These are phyloP conservation scores for Alternaria ethzedia DNA, from an alignment of 2,329 filamentous ascomycete genomes.

Conservation along the genomic window DNA sequence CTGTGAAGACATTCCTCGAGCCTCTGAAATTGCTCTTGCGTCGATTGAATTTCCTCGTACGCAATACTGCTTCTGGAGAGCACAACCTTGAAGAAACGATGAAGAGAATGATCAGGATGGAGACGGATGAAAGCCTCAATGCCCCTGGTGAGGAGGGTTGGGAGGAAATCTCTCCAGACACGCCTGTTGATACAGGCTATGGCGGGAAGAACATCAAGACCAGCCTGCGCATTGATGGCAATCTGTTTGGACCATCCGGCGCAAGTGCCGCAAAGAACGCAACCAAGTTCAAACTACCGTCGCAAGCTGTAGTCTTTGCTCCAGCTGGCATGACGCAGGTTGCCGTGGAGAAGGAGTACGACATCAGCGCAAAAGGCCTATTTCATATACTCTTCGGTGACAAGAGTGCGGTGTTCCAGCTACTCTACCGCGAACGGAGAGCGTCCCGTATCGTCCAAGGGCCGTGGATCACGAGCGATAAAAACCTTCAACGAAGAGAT, in stretches of 20 bases:
- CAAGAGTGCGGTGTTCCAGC: slow-evolving; percentile 91
- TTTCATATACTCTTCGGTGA: slow-evolving; percentile 98
- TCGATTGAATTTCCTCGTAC: slow-evolving; percentile 83
- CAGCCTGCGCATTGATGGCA: slow-evolving; percentile 67
- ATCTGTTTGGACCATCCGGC: slow-evolving; percentile 57
- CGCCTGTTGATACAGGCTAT: slow-evolving; percentile 62
- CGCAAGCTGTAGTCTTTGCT: slow-evolving; percentile 80
- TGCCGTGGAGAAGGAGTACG: slow-evolving; percentile 80
- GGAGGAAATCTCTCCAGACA: slow-evolving; percentile 76
- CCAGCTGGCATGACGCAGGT: slow-evolving; percentile 80
- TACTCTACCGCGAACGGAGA: slow-evolving; percentile 76
- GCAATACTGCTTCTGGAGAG: slow-evolving; percentile 76
- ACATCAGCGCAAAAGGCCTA: slow-evolving; percentile 89
- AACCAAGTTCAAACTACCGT: slow-evolving; percentile 81
- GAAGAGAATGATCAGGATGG: slow-evolving; percentile 75
- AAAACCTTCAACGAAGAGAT: slow-evolving; percentile 74
- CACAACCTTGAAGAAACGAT: slow-evolving; percentile 75
- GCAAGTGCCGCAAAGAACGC: slow-evolving; percentile 54
- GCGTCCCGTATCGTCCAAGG: slow-evolving; percentile 72
- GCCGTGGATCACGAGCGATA: slow-evolving; percentile 77
- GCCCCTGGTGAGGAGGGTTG: slow-evolving; percentile 86
- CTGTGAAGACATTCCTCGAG: slow-evolving; percentile 92
- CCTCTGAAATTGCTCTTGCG: slow-evolving; percentile 81
- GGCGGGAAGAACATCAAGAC: slow-evolving; percentile 61
- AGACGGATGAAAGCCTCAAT: slow-evolving; percentile 60